Evolutionary conservation across 2,329 filamentous ascomycete species (phyloP).

Genomic region (Apiospora sp.): DNA sequence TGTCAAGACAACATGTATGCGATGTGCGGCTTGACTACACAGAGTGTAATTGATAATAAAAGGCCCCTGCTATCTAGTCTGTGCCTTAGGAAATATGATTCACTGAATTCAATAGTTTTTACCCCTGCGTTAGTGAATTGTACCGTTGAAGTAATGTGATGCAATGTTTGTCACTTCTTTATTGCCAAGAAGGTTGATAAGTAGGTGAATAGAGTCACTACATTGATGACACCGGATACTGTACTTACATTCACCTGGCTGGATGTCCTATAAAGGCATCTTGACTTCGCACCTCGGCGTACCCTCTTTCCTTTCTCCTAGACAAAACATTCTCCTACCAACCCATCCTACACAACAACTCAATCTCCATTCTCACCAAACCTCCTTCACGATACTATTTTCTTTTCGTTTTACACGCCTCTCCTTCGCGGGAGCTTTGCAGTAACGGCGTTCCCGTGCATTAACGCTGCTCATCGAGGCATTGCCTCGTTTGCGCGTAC

Average conservation of each 20-base stretch:
- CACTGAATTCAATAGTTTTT: too few species aligned
- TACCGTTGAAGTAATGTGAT: too few species aligned
- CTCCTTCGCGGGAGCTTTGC: not conserved
- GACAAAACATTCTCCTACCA: not conserved
- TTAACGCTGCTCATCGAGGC: not conserved
- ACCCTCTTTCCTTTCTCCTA: not conserved
- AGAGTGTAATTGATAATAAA: too few species aligned
- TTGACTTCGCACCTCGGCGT: too few species aligned
- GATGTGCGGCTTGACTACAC: too few species aligned
- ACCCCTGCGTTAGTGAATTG: not conserved
- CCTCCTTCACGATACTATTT: too few species aligned
- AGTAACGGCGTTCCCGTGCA: not conserved
- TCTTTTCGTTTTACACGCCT: rapidly evolving
- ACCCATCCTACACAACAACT: not conserved
- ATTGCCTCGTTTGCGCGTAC: not conserved
- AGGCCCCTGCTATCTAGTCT: too few species aligned
- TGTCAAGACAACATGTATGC: too few species aligned
- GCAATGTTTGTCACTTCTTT: too few species aligned
- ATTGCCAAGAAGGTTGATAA: too few species aligned
- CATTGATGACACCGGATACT: not conserved
- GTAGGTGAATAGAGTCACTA: not conserved
- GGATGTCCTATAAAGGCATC: not conserved
- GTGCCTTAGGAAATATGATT: not conserved
- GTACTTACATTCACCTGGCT: not conserved
- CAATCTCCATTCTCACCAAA: not conserved